Base-by-base conservation (phyloP, 768 basidiomycete genomes). In the Ramaria rubella region DNA sequence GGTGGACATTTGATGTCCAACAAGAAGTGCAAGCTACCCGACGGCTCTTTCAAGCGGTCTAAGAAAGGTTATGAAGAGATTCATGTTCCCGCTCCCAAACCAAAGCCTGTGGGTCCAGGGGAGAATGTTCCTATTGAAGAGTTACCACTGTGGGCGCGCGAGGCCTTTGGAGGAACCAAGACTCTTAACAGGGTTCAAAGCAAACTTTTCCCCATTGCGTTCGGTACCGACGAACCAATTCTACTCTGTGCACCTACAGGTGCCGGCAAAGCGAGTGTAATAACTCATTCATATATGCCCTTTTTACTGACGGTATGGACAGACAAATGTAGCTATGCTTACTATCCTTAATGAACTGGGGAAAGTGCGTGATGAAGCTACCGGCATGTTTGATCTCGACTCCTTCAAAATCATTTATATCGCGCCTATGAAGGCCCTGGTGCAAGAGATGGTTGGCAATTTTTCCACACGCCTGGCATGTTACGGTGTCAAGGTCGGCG, bases 251-350 rank as follows among this genome's bases (percentile, higher is more conserved):
- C 96, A 0, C 96, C 96, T 4, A 98, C 96, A 1, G 95, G 96
- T 69, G 96, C 95, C 12, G 96, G 96, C 61, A 99, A 99, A 84
- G 94, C 92, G 63, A 58, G 81, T 57, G 49, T 21, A 58, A 15
- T 30, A n/a, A 5, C 29, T 31, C 30, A 31, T 21, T 31, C 1
- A 40, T 38, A n/a, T 58, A 3, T 53, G 34, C 26, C 30, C 50
- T 49, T 23, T 51, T 62, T 62, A 59, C 50, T 70, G 36, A 69
- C 53, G 4, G 14, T 36, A 40, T 42, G 56, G 51, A 1, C 61
- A 96, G 94, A 99, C 96, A 17, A 99, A 99, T 64, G 95, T 98
- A 29, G 96, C 96, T 30, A 91, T 98, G 82, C 78, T 99, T 11
- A 85, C 94, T 0, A 88, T 99, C 61, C 81, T 99, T 24, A 89